Base-by-base conservation (phyloP, 176 grass and related monocot species). In the Bromus sterilis region DNA sequence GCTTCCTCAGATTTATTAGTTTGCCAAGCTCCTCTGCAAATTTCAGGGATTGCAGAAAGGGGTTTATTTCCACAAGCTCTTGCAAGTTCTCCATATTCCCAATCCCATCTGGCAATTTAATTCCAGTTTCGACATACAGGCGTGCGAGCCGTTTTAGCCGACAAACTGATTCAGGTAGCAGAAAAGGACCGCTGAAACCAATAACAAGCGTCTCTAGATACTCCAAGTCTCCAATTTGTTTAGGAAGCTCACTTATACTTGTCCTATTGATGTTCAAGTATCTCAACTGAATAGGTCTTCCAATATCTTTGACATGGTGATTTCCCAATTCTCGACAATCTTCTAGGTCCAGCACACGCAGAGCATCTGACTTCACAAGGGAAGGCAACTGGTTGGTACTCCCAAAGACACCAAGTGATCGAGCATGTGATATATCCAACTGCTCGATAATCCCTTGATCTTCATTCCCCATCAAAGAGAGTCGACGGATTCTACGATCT, bases 161-260 rank as follows among this genome's bases (percentile, higher is more conserved):
- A 60, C 4, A 29, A 60, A 15, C 57, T 14, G 57, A 60, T 7
- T 60, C 11, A 15, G 57, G 63, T 0, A 66, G 0, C 33, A 5
- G 33, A 33, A 0, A 1, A 20, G 35, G 0, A 33, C 1, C 1
- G 20, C 14, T 20, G 4, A 0, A 2, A 8, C 20, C 21, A 1
- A 4, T 15, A 68, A 51, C 9, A 4, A 86, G 10, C 12, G 12
- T 58, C 31, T 80, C 53, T 18, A 86, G 55, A 24, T 64, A 64
- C 32, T 60, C 15, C 29, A 80, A 21, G 31, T 32, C 29, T 1
- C 51, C 43, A 4, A 86, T 86, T 15, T 79, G 1, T 24, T 8
- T 8, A 8, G 74, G 82, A 56, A 85, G 61, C 4, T 39, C 64
- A 6, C 0, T 67, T 20, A 67, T n/a, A 4, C 1, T 0, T 9